Base-by-base conservation (phyloP, 805 yeast genomes). In the Brettanomyces nanus region DNA sequence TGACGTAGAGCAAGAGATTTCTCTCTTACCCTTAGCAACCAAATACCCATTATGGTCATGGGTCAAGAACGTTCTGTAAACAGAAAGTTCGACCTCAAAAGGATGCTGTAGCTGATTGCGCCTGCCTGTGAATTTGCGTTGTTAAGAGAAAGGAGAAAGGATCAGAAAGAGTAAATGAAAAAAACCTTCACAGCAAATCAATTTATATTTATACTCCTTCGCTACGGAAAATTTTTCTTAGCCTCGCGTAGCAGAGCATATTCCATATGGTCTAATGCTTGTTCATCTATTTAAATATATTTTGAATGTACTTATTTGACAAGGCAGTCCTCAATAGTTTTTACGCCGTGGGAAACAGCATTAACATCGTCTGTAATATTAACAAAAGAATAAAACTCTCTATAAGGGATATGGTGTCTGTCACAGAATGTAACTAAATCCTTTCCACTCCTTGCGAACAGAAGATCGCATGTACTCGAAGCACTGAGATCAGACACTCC, bases 401-500 rank as follows among this genome's bases (percentile, higher is more conserved):
- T 75, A 65, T 78, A 90, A 15, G 95, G 94, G 46, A 92, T 83
- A 26, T 73, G 66, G 57, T 87, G 90, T 33, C 79, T 66, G 48
- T 71, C 71, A 64, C 97, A 92, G 65, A 77, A 90, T 28, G 78
- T 80, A 48, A 90, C 81, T 49, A 92, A 71, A 56, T 92, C 97
- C 52, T 82, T 77, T 35, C 97, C 98, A 46, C 77, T 76, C 65
- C 87, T 90, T 33, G 98, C 98, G 61, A 90, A 92, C 47, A 92
- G 65, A 48, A 90, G 68, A 59, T 92, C 90, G 29, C 98, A 87
- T 61, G 92, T 96, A 54, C 83, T 80, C 19, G 97, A 97, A 19
- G 98, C 98, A 41, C 86, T 76, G 49, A 92, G 68, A 60, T 92
- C 99, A 33, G 94, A 80, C 23, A 92, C 96, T 46, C 99, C 99